These are phyloP conservation scores for Epichloe glyceriae DNA, from an alignment of 2,329 filamentous ascomycete genomes.

Conservation along the genomic window DNA sequence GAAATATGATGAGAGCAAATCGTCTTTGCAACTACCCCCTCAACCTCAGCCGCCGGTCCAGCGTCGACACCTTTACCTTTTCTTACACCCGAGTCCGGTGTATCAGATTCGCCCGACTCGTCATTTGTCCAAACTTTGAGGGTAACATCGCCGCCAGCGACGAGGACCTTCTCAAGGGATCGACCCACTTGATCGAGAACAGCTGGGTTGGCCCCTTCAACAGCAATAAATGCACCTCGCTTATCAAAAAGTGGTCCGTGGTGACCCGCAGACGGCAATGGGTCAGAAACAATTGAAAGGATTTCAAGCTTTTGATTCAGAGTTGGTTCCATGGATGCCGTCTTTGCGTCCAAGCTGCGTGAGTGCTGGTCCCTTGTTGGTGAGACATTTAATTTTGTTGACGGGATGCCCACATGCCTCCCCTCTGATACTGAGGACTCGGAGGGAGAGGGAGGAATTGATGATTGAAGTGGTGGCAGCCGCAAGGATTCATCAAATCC, in stretches of 20 bases:
- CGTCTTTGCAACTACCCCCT: constrained; percentile 14
- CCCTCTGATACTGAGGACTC: constrained; percentile 14
- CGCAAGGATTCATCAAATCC: constrained; percentile 42
- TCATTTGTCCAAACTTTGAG: constrained; percentile 33
- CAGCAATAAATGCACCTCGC: constrained; percentile 68
- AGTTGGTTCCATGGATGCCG: constrained; percentile 36
- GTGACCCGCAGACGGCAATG: constrained; percentile 33
- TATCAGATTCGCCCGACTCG: background rate
- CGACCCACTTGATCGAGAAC: constrained; percentile 44
- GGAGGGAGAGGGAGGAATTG: constrained; percentile 19
- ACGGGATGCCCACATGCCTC: constrained; percentile 15
- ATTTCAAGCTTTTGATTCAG: constrained; percentile 66
- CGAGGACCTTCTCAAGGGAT: constrained; percentile 52
- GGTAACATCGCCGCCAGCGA: constrained; percentile 25
- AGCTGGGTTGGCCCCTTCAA: constrained; percentile 59
- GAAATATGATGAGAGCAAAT: constrained; percentile 48
- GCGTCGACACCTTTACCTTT: background rate
- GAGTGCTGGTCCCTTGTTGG: constrained; percentile 1
- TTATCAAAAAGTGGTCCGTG: constrained; percentile 23
- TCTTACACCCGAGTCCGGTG: constrained; percentile 1
- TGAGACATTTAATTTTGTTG: constrained; percentile 13
- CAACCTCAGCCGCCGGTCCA: background rate
- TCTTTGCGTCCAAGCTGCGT: constrained; percentile 21
- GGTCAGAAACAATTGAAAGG: constrained; percentile 62
- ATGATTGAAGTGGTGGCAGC: constrained; percentile 39